A percentile compares a stretch with the other conserved stretches of the same genome.
phyloP scores from a whole-genome alignment of 2,329 filamentous ascomycete genomes.

The Ascochyta koolunga region DNA sequence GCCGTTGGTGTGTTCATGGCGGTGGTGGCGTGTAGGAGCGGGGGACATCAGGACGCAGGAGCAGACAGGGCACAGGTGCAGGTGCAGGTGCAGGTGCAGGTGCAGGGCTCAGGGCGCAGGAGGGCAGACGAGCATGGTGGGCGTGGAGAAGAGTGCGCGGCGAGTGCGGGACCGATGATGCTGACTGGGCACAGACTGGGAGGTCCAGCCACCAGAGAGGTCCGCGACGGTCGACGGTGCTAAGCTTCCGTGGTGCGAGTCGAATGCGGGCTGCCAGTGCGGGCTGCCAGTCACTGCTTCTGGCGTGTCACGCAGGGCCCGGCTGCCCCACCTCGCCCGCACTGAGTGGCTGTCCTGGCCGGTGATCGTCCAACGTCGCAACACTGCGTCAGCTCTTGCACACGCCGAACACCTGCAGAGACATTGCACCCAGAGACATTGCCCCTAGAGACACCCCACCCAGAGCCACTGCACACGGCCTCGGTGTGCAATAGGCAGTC shows the following conservation, averaged over 20 bases:
- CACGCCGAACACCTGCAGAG: too few species aligned
- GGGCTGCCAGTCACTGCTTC: too few species aligned
- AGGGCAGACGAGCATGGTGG: background rate
- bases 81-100: too few species aligned
- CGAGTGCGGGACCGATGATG: constrained; percentile 13
- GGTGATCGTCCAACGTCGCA: constrained; percentile 8
- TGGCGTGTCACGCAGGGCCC: too few species aligned
- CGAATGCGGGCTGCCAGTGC: too few species aligned
- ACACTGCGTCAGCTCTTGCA: background rate
- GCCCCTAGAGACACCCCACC: too few species aligned
- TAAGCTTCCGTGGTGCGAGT: background rate
- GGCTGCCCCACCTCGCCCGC: background rate
- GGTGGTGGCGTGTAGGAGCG: background rate
- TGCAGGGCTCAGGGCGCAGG: background rate
- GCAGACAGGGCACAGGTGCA: too few species aligned
- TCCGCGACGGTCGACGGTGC: background rate
- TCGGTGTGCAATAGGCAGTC: background rate
- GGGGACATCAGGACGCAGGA: too few species aligned
- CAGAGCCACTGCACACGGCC: background rate
- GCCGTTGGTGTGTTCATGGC: background rate
- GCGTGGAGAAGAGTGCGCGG: background rate
- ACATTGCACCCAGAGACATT: too few species aligned
- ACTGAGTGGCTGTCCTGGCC: background rate
- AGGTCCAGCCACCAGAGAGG: constrained; percentile 1
- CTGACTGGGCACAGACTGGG: constrained; percentile 9